Conservation (phyloP, 225 moss, liverwort and hornwort species). For the Neckera pumila region DNA sequence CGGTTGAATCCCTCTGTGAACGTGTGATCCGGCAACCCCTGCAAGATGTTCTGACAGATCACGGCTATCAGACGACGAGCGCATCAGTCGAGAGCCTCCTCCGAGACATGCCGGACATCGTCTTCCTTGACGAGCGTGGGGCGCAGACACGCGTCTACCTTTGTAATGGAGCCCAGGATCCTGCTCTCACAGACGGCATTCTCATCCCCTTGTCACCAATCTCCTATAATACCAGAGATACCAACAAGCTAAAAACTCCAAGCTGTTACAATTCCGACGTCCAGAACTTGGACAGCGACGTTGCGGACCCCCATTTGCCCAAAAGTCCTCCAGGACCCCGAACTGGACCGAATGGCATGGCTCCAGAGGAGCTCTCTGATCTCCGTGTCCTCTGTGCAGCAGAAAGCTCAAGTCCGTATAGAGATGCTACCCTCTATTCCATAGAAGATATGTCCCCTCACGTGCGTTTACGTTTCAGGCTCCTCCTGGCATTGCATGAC, state of each 20-base stretch:
- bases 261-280: neutral
- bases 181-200: constrained; percentile 66
- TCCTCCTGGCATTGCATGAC: constrained; percentile 58
- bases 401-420: constrained; percentile 12
- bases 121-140: constrained; percentile 21
- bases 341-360: constrained; percentile 30
- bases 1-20: constrained; percentile 33
- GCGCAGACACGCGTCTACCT: constrained; percentile 19
- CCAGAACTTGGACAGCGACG: neutral
- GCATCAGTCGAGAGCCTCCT: constrained; percentile 46
- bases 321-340: neutral
- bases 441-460: constrained; percentile 49
- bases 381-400: constrained; percentile 36
- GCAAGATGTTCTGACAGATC: constrained; percentile 33
- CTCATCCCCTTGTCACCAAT: constrained; percentile 16
- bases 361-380: constrained; percentile 34
- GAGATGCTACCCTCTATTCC: constrained; percentile 7
- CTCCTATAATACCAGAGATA: neutral
- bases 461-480: constrained; percentile 47
- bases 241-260: neutral
- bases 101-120: constrained; percentile 57
- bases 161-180: constrained; percentile 53
- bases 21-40: constrained; percentile 29
- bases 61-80: constrained; percentile 32
- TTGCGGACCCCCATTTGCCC: neutral